Percentiles rank a stretch among this genome's conserved stretches.
phyloP scores from a whole-genome alignment of 176 grass and related monocot genomes.

The Triticum urartu region DNA sequence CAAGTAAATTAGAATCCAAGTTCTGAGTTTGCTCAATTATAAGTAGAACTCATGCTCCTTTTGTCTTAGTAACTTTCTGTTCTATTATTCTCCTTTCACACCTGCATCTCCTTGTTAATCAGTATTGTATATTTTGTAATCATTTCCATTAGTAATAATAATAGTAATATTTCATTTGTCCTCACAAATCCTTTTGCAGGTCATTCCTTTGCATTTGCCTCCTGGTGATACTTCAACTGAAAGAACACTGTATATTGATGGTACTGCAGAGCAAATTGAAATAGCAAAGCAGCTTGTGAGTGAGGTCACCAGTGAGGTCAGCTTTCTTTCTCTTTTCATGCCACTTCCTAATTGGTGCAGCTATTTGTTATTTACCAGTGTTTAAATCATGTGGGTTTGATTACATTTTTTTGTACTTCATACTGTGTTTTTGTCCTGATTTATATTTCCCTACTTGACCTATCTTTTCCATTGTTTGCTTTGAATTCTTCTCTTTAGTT shows the following conservation, averaged over 20 bases:
- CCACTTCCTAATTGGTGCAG: conserved; percentile 13
- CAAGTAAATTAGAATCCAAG: not conserved
- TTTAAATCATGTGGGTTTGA: conserved; percentile 19
- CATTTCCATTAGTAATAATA: not conserved
- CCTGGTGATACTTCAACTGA: conserved; percentile 80
- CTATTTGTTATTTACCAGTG: conserved; percentile 16
- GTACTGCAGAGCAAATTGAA: conserved; percentile 89
- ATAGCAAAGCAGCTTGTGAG: conserved; percentile 81
- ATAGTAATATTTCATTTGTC: not conserved
- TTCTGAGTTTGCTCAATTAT: not conserved
- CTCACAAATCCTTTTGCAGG: conserved; percentile 45
- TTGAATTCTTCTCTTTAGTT: not conserved
- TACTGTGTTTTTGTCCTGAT: not conserved
- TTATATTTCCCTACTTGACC: not conserved
- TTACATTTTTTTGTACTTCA: conserved; percentile 8
- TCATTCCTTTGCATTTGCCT: conserved; percentile 88
- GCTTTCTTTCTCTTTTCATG: conserved; percentile 26
- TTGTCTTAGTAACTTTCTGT: not conserved
- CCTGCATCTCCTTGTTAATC: no score
- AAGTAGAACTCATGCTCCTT: not conserved
- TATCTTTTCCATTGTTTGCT: not conserved
- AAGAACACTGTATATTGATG: conserved; percentile 94
- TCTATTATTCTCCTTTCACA: not conserved
- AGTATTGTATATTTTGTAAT: conserved; percentile 10
- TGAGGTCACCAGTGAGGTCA: conserved; percentile 96